These are phyloP conservation scores for Gryganskiella cystojenkinii DNA, from an alignment of 192 early-diverging fungal genomes.

Conservation along the genomic window DNA sequence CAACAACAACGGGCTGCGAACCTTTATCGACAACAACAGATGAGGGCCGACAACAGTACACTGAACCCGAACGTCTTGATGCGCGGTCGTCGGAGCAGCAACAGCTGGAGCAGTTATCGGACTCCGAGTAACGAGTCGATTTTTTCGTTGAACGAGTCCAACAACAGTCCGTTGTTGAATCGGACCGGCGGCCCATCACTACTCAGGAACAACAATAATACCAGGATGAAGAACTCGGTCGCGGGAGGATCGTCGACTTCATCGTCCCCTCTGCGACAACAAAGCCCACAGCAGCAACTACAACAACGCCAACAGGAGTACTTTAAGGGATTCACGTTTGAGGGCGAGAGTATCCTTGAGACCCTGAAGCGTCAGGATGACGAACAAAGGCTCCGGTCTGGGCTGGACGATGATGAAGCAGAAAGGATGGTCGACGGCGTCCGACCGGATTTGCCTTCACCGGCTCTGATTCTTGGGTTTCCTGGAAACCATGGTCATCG, in stretches of 20 bases:
- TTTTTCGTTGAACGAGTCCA: conserved; percentile 14
- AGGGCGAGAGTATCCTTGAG: conserved; percentile 51
- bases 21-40: conserved; percentile 42
- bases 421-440: not conserved
- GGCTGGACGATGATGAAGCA: not conserved
- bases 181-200: conserved; percentile 10
- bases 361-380: conserved; percentile 43
- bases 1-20: conserved; percentile 48
- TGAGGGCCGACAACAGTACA: conserved; percentile 36
- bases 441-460: not conserved
- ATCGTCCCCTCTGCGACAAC: too few relatives aligned
- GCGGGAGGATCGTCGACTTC: too few relatives aligned
- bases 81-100: conserved; percentile 28
- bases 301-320: conserved; percentile 63
- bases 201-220: not conserved
- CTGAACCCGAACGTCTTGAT: conserved; percentile 51
- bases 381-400: not conserved
- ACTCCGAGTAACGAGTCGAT: conserved; percentile 46
- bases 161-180: conserved; percentile 9
- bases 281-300: conserved; percentile 5
- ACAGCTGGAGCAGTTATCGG: conserved; percentile 46
- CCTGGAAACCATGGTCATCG: not conserved
- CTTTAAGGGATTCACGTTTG: conserved; percentile 73
- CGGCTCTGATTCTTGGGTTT: not conserved
- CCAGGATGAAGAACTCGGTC: not conserved